Evolutionary conservation across 306 rosid species (phyloP).

Genomic region (Hippophae rhamnoides): DNA sequence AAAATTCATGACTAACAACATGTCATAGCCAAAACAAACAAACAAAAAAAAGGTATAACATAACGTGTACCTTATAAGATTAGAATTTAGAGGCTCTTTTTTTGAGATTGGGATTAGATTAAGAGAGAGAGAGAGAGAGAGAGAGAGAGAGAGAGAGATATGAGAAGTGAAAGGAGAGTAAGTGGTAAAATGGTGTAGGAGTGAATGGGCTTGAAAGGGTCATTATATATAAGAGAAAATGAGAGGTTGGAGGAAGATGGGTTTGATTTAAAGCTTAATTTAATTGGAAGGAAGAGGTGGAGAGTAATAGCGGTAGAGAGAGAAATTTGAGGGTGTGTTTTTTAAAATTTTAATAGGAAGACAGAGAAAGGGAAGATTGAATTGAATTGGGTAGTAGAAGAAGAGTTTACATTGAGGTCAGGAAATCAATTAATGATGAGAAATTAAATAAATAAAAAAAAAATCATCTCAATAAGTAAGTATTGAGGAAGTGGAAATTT

Average conservation of each 20-base stretch:
- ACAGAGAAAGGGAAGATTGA: constrained; percentile 29
- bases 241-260: constrained; percentile 35
- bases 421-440: constrained; percentile 69
- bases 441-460: constrained; percentile 1
- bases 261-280: constrained; percentile 50
- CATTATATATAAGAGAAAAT: constrained; percentile 44
- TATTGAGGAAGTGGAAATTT: constrained; percentile 68
- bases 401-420: constrained; percentile 73
- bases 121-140: not conserved
- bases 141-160: not conserved
- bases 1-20: too few species aligned
- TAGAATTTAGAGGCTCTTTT: too few species aligned
- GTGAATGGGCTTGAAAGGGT: constrained; percentile 28
- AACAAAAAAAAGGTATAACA: too few species aligned
- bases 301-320: constrained; percentile 28
- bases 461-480: constrained; percentile 42
- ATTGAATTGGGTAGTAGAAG: constrained; percentile 51
- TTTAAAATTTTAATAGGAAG: constrained; percentile 17
- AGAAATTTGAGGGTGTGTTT: constrained; percentile 23
- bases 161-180: constrained; percentile 16
- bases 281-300: constrained; percentile 57
- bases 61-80: too few species aligned
- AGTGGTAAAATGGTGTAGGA: constrained; percentile 22
- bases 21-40: too few species aligned
- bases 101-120: too few species aligned